Evolutionary conservation across 345 rosid genomes (phyloP).

Genomic region (Kernera saxatilis): DNA sequence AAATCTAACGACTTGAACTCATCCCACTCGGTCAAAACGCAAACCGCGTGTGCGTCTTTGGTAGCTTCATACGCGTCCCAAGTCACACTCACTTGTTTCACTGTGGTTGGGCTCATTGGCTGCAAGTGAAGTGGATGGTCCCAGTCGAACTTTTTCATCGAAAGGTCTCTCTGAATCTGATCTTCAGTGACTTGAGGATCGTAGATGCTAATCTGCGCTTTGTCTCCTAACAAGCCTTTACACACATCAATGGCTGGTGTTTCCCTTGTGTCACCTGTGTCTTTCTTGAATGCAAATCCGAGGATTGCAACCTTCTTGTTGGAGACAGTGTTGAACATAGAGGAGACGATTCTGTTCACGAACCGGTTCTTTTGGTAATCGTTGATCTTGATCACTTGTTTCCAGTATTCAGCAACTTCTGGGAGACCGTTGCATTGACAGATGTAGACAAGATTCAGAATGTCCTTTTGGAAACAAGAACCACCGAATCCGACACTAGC

Average conservation of each 20-base stretch:
- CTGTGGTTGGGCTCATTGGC: slow-evolving; percentile 74
- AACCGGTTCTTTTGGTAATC: slow-evolving; percentile 79
- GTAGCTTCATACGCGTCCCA: slow-evolving; percentile 80
- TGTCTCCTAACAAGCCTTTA: slow-evolving; percentile 81
- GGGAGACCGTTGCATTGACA: slow-evolving; percentile 89
- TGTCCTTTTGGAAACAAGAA: slow-evolving; percentile 84
- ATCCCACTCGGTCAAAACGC: slow-evolving; percentile 84
- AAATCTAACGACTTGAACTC: slow-evolving; percentile 74
- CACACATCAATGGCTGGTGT: slow-evolving; percentile 89
- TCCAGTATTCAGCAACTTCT: slow-evolving; percentile 88
- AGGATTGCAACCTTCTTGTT: slow-evolving; percentile 71
- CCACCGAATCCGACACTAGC: slow-evolving; percentile 91
- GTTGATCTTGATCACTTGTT: slow-evolving; percentile 84
- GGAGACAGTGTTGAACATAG: slow-evolving; percentile 83
- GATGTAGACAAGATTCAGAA: slow-evolving; percentile 75
- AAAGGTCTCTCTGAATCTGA: slow-evolving; percentile 83
- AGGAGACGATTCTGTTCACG: slow-evolving; percentile 76
- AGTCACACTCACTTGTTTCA: slow-evolving; percentile 62
- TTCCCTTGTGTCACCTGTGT: slow-evolving; percentile 83
- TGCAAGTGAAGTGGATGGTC: slow-evolving; percentile 86
- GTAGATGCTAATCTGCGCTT: slow-evolving; percentile 66
- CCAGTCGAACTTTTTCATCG: slow-evolving; percentile 88
- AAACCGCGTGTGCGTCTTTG: slow-evolving; percentile 70
- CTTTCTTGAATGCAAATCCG: slow-evolving; percentile 86
- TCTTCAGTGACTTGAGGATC: slow-evolving; percentile 82